Evolutionary conservation across 2,329 filamentous ascomycete species (phyloP).

Genomic region (Trichoderma arundinaceum): DNA sequence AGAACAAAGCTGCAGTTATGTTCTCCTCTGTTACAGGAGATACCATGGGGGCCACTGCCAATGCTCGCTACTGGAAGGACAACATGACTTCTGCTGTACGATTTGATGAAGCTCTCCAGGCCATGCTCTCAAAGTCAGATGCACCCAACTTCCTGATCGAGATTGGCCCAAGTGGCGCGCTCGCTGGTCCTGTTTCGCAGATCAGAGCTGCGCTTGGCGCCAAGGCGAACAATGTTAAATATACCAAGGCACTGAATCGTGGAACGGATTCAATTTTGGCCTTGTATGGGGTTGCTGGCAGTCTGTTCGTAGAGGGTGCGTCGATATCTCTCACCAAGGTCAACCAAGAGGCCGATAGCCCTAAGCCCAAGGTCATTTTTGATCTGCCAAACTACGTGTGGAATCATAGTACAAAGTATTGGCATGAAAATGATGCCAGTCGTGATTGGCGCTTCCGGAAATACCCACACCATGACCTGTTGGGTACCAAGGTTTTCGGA

Average conservation of each 20-base stretch:
- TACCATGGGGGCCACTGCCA: not conserved
- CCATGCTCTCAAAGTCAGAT: not conserved
- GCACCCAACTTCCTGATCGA: not conserved
- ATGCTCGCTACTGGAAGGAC: constrained; percentile 27
- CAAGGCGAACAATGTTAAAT: not conserved
- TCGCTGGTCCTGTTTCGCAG: constrained; percentile 1
- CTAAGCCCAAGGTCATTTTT: not conserved
- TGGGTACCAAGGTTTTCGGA: not conserved
- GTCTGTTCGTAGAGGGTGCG: constrained; percentile 48
- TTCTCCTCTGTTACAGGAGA: constrained; percentile 34
- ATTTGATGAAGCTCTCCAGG: constrained; percentile 36
- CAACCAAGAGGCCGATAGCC: constrained; percentile 23
- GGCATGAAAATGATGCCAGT: not conserved
- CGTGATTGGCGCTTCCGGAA: not conserved
- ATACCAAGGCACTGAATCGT: not conserved
- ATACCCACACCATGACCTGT: not conserved
- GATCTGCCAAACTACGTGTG: not conserved
- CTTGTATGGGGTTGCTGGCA: constrained; percentile 35
- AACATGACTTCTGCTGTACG: constrained; percentile 35
- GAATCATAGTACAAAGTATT: not conserved
- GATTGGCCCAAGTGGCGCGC: constrained; percentile 4
- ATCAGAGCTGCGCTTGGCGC: not conserved
- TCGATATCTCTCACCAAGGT: constrained; percentile 45
- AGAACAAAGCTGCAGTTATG: not conserved
- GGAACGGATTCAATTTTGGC: not conserved